Evolutionary conservation across 495 filamentous ascomycete species (phyloP).

Genomic region (Penicillium maclennaniae): DNA sequence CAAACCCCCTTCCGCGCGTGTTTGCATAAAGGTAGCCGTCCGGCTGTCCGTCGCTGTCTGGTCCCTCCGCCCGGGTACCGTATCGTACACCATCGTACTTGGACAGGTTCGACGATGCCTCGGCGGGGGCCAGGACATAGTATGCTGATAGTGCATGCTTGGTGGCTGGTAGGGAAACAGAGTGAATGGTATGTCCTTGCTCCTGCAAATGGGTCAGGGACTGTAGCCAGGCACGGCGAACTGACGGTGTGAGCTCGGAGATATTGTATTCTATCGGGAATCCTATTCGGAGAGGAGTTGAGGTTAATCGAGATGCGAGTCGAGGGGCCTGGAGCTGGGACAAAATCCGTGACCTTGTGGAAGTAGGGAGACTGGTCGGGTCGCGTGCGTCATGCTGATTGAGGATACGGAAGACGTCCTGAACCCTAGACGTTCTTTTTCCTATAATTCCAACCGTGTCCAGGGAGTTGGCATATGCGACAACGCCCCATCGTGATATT

Average conservation of each 20-base stretch:
- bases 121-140: slow-evolving; percentile 90
- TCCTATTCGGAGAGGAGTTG: slow-evolving; percentile 55
- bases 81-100: slow-evolving; percentile 97
- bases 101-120: slow-evolving; percentile 95
- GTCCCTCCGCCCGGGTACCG: slow-evolving; percentile 50
- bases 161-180: slow-evolving; percentile 81
- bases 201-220: slow-evolving; percentile 54
- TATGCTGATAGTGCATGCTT: slow-evolving; percentile 85
- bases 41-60: slow-evolving; percentile 25
- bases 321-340: slow-evolving; percentile 20
- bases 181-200: slow-evolving; percentile 63
- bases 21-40: slow-evolving; percentile 65
- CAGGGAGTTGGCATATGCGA: slow-evolving; percentile 92
- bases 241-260: slow-evolving; percentile 62
- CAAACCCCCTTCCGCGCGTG: slow-evolving; percentile 70
- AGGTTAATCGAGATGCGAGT: slow-evolving; percentile 28
- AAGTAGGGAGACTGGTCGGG: slow-evolving; percentile 64
- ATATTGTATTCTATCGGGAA: slow-evolving; percentile 88
- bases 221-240: slow-evolving; percentile 65
- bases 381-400: slow-evolving; percentile 66
- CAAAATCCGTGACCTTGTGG: slow-evolving; percentile 47
- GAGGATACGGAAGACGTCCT: slow-evolving; percentile 56
- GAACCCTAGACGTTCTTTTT: slow-evolving; percentile 42
- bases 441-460: slow-evolving; percentile 89
- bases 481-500: slow-evolving; percentile 81